These are phyloP conservation scores for Catharanthus roseus DNA, from an alignment of 257 asterid genomes.

Conservation along the genomic window DNA sequence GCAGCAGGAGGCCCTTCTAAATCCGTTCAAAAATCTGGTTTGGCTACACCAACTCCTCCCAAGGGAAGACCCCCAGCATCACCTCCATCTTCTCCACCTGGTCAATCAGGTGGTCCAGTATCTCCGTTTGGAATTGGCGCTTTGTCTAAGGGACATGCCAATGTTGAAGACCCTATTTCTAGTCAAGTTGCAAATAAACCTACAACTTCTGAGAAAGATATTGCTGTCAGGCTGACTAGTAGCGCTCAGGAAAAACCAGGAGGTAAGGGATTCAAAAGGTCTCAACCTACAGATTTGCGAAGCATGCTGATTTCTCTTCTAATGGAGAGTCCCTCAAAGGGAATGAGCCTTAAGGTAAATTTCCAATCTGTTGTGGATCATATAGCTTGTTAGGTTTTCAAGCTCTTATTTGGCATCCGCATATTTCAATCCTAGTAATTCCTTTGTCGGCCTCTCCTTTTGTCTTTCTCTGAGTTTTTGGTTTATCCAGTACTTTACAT, in stretches of 20 bases:
- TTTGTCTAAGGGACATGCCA: slow-evolving; percentile 42
- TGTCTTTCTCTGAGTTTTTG: not conserved
- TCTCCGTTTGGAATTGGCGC: slow-evolving; percentile 55
- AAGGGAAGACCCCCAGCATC: slow-evolving; percentile 60
- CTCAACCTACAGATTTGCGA: slow-evolving; percentile 57
- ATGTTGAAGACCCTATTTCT: slow-evolving; percentile 36
- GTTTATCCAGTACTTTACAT: slow-evolving; percentile 10
- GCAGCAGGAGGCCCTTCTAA: slow-evolving; percentile 57
- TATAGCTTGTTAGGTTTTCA: not conserved
- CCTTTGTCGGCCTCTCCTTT: not conserved
- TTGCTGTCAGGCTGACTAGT: slow-evolving; percentile 34
- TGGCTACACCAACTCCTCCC: slow-evolving; percentile 44
- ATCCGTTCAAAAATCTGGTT: slow-evolving; percentile 49
- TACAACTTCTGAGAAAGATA: slow-evolving; percentile 55
- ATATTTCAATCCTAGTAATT: not conserved
- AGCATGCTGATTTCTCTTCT: slow-evolving; percentile 64
- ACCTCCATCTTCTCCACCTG: slow-evolving; percentile 63
- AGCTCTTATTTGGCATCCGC: not conserved
- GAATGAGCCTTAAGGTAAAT: slow-evolving; percentile 83
- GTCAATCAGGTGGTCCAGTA: slow-evolving; percentile 45
- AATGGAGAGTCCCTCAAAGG: slow-evolving; percentile 59
- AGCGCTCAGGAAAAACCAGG: slow-evolving; percentile 46
- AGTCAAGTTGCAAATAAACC: slow-evolving; percentile 35
- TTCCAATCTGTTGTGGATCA: slow-evolving; percentile 11
- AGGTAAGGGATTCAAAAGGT: slow-evolving; percentile 32